phyloP scores from a whole-genome alignment of 2,329 filamentous ascomycete species.

The Penicillium nordicum region DNA sequence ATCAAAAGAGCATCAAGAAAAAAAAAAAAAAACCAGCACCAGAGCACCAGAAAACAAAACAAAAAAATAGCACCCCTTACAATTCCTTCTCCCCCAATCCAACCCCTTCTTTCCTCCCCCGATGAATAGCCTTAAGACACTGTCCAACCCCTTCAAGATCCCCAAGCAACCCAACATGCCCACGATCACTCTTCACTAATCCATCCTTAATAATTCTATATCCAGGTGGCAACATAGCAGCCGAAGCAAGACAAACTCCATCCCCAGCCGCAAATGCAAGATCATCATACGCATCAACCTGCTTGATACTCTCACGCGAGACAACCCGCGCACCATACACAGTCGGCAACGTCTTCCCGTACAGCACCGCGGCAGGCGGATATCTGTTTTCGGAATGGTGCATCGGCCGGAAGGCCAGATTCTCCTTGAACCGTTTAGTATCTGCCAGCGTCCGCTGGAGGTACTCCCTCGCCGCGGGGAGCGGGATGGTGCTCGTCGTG shows the following conservation, averaged over 20 bases:
- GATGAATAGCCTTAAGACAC: constrained; percentile 66
- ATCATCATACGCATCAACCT: constrained; percentile 77
- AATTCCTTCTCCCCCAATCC: constrained; percentile 52
- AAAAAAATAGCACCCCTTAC: not conserved
- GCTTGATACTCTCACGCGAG: constrained; percentile 68
- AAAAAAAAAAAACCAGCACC: not conserved
- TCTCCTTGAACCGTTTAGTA: constrained; percentile 70
- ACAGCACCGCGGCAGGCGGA: constrained; percentile 77
- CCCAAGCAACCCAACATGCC: constrained; percentile 82
- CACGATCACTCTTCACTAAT: constrained; percentile 73
- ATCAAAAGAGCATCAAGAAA: constrained; percentile 8
- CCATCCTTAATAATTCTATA: constrained; percentile 73
- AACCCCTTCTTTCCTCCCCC: constrained; percentile 68
- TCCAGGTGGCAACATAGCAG: constrained; percentile 78
- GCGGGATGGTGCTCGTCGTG: constrained; percentile 48
- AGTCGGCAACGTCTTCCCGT: constrained; percentile 81
- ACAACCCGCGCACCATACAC: constrained; percentile 76
- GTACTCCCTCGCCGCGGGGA: constrained; percentile 60
- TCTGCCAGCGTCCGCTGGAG: constrained; percentile 70
- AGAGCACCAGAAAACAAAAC: constrained; percentile 1
- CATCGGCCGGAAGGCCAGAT: constrained; percentile 60
- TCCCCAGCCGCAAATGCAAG: constrained; percentile 83
- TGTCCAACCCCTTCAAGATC: constrained; percentile 77
- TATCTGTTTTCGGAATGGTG: constrained; percentile 68
- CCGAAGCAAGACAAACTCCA: constrained; percentile 79